Percentiles rank a stretch among this genome's conserved stretches.
Conservation (phyloP, 2,329 filamentous ascomycete genomes). For the Pseudocercospora fuligena region DNA sequence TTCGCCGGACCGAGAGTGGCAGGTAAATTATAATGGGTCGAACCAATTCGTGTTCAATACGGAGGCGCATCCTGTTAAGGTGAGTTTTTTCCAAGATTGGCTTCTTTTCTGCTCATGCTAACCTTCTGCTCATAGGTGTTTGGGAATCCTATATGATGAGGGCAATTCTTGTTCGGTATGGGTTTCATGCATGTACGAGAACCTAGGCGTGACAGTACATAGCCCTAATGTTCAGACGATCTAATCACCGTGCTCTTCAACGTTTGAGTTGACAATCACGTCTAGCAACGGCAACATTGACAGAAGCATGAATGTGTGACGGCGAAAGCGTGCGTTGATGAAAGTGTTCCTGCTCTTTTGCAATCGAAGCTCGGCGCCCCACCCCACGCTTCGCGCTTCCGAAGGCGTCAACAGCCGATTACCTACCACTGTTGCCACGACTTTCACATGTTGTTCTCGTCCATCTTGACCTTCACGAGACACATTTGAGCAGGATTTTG, state of each 20-base stretch:
- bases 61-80: conserved; percentile 65
- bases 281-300: too few relatives aligned
- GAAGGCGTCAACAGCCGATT: too few relatives aligned
- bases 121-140: neutral
- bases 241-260: neutral
- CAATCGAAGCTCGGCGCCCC: neutral
- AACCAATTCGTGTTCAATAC: conserved; percentile 68
- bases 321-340: neutral
- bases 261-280: too few relatives aligned
- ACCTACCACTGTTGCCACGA: neutral
- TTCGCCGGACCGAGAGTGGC: conserved; percentile 53
- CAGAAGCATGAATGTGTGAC: neutral
- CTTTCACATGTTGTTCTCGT: neutral
- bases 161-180: neutral
- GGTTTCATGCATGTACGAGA: neutral
- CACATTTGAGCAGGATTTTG: too few relatives aligned
- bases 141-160: conserved; percentile 16
- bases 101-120: neutral
- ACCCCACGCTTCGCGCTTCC: too few relatives aligned
- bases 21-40: conserved; percentile 53
- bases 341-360: neutral
- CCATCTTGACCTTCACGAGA: neutral
- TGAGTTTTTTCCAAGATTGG: conserved; percentile 30
- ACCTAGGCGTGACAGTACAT: conserved; percentile 4
- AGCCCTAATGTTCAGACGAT: neutral